phyloP scores from a whole-genome alignment of 768 basidiomycete species.

The Ramaria sp. region DNA sequence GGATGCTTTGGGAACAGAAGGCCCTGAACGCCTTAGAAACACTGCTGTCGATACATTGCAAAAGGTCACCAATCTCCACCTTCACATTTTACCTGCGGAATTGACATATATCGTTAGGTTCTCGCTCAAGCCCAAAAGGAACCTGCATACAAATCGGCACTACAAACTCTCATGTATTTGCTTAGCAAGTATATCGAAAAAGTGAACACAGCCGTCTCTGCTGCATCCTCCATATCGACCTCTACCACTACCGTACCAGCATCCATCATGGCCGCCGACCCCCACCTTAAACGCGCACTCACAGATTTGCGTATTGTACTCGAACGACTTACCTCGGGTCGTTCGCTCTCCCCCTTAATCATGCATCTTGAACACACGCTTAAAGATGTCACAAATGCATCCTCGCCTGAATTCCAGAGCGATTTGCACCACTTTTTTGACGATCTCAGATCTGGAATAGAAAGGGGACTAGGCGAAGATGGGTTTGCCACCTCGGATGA shows the following conservation, averaged over 20 bases:
- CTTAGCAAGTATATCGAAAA: background rate
- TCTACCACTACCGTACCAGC: background rate
- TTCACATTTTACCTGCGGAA: background rate
- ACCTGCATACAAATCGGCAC: background rate
- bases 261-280: constrained; percentile 4
- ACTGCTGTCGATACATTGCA: constrained; percentile 11
- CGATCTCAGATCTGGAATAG: constrained; percentile 14
- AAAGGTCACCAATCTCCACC: constrained; percentile 9
- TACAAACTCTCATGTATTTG: background rate
- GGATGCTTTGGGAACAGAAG: constrained; percentile 7
- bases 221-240: background rate
- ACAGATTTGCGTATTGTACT: constrained; percentile 11
- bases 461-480: constrained; percentile 13
- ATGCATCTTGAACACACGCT: background rate
- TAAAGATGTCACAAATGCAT: background rate
- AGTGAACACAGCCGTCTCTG: background rate
- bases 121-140: background rate
- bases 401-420: background rate
- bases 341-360: constrained; percentile 9
- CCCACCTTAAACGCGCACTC: constrained; percentile 9
- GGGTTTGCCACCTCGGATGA: constrained; percentile 11
- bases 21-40: constrained; percentile 12
- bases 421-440: background rate
- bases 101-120: background rate
- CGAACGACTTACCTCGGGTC: constrained; percentile 13